Conservation (phyloP, 495 filamentous ascomycete genomes). For the Chaetomidium leptoderma region DNA sequence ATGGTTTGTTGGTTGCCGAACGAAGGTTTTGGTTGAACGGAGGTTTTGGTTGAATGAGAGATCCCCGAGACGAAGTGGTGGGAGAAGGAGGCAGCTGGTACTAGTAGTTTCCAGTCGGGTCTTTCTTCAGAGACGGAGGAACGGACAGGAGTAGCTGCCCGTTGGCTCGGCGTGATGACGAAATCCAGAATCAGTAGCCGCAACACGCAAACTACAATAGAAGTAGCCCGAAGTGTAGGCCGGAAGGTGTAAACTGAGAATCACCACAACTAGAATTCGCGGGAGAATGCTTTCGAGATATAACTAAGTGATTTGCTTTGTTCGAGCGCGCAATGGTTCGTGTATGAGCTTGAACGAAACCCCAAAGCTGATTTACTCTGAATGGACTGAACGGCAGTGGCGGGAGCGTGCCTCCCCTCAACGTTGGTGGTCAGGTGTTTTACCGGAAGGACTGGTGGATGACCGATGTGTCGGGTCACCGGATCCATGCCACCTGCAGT, state of each 20-base stretch:
- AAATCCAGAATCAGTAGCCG: too few species aligned
- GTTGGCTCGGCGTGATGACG: too few species aligned
- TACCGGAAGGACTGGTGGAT: constrained; percentile 13
- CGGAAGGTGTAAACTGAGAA: too few species aligned
- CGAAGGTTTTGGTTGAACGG: background rate
- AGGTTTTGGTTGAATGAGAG: background rate
- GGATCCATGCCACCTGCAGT: background rate
- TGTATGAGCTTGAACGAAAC: background rate
- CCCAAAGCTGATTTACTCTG: background rate
- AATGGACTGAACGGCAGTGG: too few species aligned
- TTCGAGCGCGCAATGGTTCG: background rate
- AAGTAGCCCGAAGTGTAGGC: background rate
- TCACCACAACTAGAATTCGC: too few species aligned
- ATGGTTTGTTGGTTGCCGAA: constrained; percentile 1
- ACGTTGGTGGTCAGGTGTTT: constrained; percentile 11
- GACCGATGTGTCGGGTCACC: constrained; percentile 11
- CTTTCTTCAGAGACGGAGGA: too few species aligned
- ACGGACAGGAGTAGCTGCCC: too few species aligned
- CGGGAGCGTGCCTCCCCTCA: background rate
- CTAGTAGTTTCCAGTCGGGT: too few species aligned
- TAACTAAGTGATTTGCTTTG: background rate
- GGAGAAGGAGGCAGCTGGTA: too few species aligned
- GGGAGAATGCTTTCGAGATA: background rate
- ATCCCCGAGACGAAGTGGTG: background rate
- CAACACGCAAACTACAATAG: too few species aligned